Conservation (phyloP, 139 green algal genomes). For the Nannochloris sp. region DNA sequence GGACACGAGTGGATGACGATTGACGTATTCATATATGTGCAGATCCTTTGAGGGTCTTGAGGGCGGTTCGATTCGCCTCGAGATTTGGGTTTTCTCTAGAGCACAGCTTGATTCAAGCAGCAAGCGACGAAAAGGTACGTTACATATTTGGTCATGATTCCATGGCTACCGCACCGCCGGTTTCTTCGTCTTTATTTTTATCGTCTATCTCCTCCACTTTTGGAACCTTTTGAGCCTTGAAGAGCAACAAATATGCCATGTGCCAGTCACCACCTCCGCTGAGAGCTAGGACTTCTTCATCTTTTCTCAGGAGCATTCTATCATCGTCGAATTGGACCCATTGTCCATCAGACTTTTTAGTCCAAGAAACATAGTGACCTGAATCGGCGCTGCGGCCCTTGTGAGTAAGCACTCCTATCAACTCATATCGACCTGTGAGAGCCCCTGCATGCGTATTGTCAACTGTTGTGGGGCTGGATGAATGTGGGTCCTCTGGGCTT, state of each 20-base stretch:
- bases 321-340: constrained; percentile 99
- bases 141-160: neutral
- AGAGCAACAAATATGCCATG: constrained; percentile 93
- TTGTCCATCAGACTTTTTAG: constrained; percentile 73
- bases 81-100: constrained; percentile 83
- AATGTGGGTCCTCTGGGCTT: constrained; percentile 4
- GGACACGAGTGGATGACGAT: neutral
- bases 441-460: constrained; percentile 1
- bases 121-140: constrained; percentile 12
- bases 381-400: constrained; percentile 92
- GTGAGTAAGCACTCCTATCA: constrained; percentile 90
- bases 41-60: constrained; percentile 83
- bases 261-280: constrained; percentile 88
- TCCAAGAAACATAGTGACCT: constrained; percentile 95
- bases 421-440: constrained; percentile 79
- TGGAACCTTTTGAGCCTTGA: constrained; percentile 44
- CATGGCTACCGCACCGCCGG: neutral
- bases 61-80: constrained; percentile 79
- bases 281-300: constrained; percentile 87
- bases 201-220: neutral
- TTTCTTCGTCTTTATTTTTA: neutral
- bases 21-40: constrained; percentile 22
- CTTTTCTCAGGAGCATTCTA: constrained; percentile 49
- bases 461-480: constrained; percentile 1
- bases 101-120: constrained; percentile 59